Conservation (phyloP, 1,139 yeast species). For the Candida smagusa region DNA sequence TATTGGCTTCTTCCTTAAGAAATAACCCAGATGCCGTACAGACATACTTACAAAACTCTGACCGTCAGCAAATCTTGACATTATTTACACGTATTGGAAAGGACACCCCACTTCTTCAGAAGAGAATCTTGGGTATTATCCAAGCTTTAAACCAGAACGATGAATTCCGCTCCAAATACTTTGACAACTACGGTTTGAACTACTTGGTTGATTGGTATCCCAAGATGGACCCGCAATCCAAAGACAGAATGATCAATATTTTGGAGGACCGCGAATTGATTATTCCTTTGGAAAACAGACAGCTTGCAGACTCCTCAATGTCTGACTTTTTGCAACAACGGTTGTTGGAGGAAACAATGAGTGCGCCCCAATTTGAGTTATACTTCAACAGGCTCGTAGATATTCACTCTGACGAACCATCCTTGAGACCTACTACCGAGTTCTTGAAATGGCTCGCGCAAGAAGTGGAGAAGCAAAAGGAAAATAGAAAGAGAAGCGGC, state of each 20-base stretch:
- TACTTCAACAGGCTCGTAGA: constrained; percentile 44
- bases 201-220: constrained; percentile 28
- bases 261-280: constrained; percentile 35
- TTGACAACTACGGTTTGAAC: constrained; percentile 24
- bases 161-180: constrained; percentile 25
- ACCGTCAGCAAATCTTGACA: constrained; percentile 10
- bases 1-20: constrained; percentile 58
- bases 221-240: constrained; percentile 24
- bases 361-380: constrained; percentile 39
- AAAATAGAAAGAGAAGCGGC: constrained; percentile 27
- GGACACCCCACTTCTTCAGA: constrained; percentile 34
- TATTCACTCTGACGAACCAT: constrained; percentile 24
- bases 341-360: constrained; percentile 18
- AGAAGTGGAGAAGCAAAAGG: constrained; percentile 43
- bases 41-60: constrained; percentile 16
- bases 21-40: constrained; percentile 68
- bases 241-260: constrained; percentile 35
- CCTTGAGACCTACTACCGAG: constrained; percentile 24
- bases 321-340: constrained; percentile 31
- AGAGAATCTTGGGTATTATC: constrained; percentile 48
- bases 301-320: constrained; percentile 18
- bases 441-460: constrained; percentile 63
- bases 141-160: constrained; percentile 38
- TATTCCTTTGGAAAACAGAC: constrained; percentile 14
- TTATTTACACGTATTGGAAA: constrained; percentile 13